phyloP scores from a whole-genome alignment of 306 rosid genomes.

The Spatholobus suberectus region DNA sequence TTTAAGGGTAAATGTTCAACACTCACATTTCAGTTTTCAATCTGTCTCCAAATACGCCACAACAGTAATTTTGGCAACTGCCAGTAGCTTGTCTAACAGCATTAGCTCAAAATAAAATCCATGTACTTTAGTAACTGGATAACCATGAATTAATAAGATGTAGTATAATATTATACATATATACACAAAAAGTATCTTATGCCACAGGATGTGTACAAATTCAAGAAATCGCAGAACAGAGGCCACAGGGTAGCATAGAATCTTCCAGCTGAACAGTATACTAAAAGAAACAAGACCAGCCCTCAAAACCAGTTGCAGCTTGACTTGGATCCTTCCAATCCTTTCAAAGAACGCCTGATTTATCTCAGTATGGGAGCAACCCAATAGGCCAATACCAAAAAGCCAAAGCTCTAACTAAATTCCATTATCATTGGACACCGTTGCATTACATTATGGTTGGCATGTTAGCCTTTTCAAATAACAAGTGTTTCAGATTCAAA shows the following conservation, averaged over 20 bases:
- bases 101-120: not conserved
- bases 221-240: not conserved
- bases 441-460: slow-evolving; percentile 7
- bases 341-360: not conserved
- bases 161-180: not conserved
- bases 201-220: not conserved
- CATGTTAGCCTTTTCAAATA: not conserved
- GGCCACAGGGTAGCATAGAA: not conserved
- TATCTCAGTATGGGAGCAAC: not conserved
- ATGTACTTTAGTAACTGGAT: not conserved
- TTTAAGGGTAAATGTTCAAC: not conserved
- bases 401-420: not conserved
- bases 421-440: not conserved
- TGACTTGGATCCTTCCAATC: not conserved
- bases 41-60: not conserved
- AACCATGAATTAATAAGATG: not conserved
- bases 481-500: not conserved
- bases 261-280: not conserved
- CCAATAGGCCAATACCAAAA: not conserved
- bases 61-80: slow-evolving; percentile 6
- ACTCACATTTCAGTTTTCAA: not conserved
- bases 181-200: not conserved
- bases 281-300: not conserved
- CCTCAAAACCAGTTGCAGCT: not conserved
- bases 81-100: not conserved